Base-by-base conservation (phyloP, 176 grass and related monocot species). In the Eleusine coracana region DNA sequence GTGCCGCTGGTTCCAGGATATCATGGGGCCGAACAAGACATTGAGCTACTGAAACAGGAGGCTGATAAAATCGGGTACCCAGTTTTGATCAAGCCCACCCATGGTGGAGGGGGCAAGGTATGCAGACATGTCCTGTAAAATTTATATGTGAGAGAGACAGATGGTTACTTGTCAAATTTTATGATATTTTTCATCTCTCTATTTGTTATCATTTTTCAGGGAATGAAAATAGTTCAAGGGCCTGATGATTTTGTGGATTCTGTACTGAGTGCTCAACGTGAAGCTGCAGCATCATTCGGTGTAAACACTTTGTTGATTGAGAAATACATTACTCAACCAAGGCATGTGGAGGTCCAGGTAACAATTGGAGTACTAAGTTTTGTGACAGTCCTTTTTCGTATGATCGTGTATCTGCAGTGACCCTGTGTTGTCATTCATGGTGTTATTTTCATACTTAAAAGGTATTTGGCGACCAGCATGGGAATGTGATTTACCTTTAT, bases 61-160 rank as follows among this genome's bases (percentile, higher is more conserved):
- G 92, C 96, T 66, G 88, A 98, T n/a, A 95, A 93, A 70, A 98
- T 98, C 48, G 96, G 96, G 11, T 98, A 93, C 84, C 96, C 96
- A 52, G 88, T 95, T 84, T 80, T 98, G 80, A 98, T 98, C 64
- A 98, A 98, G 40, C 96, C 96, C 66, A 98, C 96, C 10, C 96
- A 98, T 82, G 96, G 96, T 68, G 96, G 96, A 81, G 96, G 96
- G 31, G 92, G 96, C 50, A 98, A 98, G 92, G 95, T 97, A 89
- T 68, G 56, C 9, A 60, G 3, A 63, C 56, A 36, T 20, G 18
- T 68, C 20, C 29, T 45, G 6, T 10, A 14, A 21, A 21, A 18
- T 68, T 39, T 68, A 5, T 39, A 3, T 68, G 15, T 20, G 15
- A 37, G 65, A 10, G 65, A 20, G 34, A 37, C 4, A 38, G 27